Evolutionary conservation across 225 moss, liverwort and hornwort genomes (phyloP), one percentile per base, ranked within the genome.

Genomic region (Polytrichum formosum): DNA sequence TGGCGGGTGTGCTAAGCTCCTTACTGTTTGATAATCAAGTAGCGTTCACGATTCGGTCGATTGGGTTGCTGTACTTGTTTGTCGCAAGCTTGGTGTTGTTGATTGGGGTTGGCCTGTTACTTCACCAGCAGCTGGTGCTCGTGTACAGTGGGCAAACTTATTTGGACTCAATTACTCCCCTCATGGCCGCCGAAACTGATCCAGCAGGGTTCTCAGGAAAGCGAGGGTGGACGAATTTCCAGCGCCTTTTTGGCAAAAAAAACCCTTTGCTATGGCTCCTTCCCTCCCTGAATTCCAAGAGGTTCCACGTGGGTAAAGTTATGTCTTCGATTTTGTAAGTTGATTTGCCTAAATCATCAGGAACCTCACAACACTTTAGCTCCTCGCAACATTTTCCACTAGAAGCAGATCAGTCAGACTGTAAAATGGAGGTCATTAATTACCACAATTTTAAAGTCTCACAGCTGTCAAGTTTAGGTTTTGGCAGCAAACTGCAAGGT

Each of bases 131-230:
- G 72, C 54, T 96, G 60, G 46, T 54, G 60, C 84, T 93, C 28
- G 76, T 96, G 35, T 96, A 89, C 56, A 82, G 74, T 64, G 96
- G 96, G 13, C 84, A 90, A 26, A 93, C 93, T 23, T 96, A 87
- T 71, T 59, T 96, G 61, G 93, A 89, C 67, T 83, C 91, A 6
- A 80, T 91, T 25, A 73, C 78, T 28, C 56, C 60, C 27, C 27
- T 71, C 5, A 77, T 58, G 22, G 64, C 54, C 25, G 62, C 54
- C 22, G 80, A 75, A 64, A 70, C 63, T 56, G 76, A 66, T 21
- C 13, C 46, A 13, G 65, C 59, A 54, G 76, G 64, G 17, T 68
- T 62, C 7, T 55, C 76, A 55, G 21, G 56, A 27, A 84, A 55
- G 25, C 78, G 79, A 80, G 90, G 96, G 26, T 96, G 91, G 86